phyloP scores from a whole-genome alignment of 2,329 filamentous ascomycete species.

The Aspergillus sp. region DNA sequence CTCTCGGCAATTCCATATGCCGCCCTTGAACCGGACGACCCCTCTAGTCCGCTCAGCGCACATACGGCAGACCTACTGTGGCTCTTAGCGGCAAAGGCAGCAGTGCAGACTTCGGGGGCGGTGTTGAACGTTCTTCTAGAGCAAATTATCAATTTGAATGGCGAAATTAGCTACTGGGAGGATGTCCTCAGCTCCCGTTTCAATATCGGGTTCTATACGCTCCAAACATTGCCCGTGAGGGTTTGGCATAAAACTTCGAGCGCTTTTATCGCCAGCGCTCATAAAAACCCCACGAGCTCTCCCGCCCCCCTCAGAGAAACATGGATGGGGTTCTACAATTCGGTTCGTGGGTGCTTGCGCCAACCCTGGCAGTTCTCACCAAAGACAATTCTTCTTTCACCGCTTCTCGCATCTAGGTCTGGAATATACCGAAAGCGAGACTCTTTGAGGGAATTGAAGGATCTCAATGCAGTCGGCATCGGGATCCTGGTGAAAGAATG shows the following conservation, averaged over 20 bases:
- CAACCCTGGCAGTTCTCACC: conserved; percentile 72
- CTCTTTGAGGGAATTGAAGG: conserved; percentile 68
- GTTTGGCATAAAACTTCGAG: conserved; percentile 71
- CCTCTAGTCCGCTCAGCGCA: conserved; percentile 32
- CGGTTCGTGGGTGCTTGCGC: conserved; percentile 73
- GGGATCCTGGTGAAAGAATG: conserved; percentile 87
- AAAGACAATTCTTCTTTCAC: conserved; percentile 71
- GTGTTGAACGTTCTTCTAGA: conserved; percentile 75
- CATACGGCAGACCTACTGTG: conserved; percentile 83
- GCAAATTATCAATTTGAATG: conserved; percentile 76
- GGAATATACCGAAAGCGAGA: conserved; percentile 75
- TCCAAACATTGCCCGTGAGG: conserved; percentile 79
- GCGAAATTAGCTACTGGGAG: conserved; percentile 96
- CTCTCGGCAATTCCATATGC: conserved; percentile 51
- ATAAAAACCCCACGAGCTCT: conserved; percentile 37
- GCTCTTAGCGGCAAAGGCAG: conserved; percentile 86
- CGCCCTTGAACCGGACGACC: conserved; percentile 11
- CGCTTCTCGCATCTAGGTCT: conserved; percentile 70
- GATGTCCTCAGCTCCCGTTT: conserved; percentile 76
- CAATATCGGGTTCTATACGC: conserved; percentile 76
- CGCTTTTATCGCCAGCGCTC: conserved; percentile 51
- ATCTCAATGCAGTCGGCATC: conserved; percentile 81
- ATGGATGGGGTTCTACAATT: conserved; percentile 70
- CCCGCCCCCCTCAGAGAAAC: conserved; percentile 37
- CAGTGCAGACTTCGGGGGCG: conserved; percentile 83